phyloP scores from a whole-genome alignment of 164 flowering plant species.

The Brasenia schreberi region DNA sequence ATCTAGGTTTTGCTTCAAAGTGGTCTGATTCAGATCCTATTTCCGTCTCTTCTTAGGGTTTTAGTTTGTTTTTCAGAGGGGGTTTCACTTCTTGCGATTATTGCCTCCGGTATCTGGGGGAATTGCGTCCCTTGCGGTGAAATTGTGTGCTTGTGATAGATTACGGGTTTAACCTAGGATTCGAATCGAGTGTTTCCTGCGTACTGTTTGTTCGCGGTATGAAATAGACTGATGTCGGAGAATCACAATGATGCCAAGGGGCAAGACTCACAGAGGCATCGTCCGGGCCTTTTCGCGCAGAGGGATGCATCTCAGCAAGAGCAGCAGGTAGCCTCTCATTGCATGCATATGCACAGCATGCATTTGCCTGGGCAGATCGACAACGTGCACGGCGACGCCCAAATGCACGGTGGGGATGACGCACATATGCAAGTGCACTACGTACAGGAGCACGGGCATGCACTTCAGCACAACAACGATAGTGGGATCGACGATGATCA shows the following conservation, averaged over 20 bases:
- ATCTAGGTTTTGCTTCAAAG: neutral
- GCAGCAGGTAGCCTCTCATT: neutral
- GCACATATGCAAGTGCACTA: slow-evolving; percentile 1
- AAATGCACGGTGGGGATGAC: neutral
- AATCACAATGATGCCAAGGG: neutral
- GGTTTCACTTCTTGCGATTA: neutral
- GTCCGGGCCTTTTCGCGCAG: neutral
- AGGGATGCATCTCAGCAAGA: neutral
- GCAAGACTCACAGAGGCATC: neutral
- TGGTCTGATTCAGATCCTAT: neutral
- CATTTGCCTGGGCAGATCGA: slow-evolving; percentile 6
- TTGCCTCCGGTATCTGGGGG: neutral
- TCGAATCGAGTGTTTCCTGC: neutral
- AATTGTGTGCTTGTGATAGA: neutral
- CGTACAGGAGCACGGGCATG: slow-evolving; percentile 1
- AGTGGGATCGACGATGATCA: slow-evolving; percentile 3
- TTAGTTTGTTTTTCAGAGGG: neutral
- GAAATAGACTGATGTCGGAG: neutral
- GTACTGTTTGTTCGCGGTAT: neutral
- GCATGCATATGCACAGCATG: slow-evolving; percentile 1
- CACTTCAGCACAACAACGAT: neutral
- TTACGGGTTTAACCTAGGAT: neutral
- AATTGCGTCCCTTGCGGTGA: neutral
- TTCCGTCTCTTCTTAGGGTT: neutral
- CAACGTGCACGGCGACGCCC: neutral